phyloP scores from a whole-genome alignment of 371 early-diverging fungal genomes.

The Rhizomucor pusillus region DNA sequence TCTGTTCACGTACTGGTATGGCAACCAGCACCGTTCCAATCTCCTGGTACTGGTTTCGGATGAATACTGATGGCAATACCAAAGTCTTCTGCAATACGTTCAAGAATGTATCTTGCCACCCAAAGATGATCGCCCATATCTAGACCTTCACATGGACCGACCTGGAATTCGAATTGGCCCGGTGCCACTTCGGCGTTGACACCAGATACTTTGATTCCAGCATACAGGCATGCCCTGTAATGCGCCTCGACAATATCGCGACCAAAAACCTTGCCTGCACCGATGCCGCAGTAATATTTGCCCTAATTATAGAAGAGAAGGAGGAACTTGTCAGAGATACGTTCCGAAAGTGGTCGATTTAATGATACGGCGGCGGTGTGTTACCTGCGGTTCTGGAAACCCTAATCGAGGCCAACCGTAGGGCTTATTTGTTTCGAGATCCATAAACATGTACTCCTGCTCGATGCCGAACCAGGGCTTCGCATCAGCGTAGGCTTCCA shows the following conservation, averaged over 20 bases:
- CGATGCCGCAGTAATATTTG: constrained; percentile 61
- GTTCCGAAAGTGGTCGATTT: background rate
- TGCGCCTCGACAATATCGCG: constrained; percentile 63
- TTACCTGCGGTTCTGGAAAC: constrained; percentile 59
- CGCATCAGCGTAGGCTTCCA: constrained; percentile 39
- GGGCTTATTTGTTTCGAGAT: constrained; percentile 47
- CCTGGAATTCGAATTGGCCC: constrained; percentile 61
- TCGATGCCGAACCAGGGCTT: constrained; percentile 66
- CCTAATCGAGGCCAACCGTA: constrained; percentile 62
- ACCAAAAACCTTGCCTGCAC: constrained; percentile 50
- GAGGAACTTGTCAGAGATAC: too few relatives aligned
- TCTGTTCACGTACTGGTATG: constrained; percentile 30
- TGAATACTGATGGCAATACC: constrained; percentile 51
- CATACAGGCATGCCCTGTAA: constrained; percentile 58
- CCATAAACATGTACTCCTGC: constrained; percentile 59
- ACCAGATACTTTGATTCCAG: constrained; percentile 56
- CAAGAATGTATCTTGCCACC: constrained; percentile 55
- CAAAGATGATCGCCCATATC: constrained; percentile 57
- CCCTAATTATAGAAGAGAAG: constrained; percentile 22
- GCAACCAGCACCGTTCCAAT: constrained; percentile 54
- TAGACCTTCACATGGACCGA: constrained; percentile 62
- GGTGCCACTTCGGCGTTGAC: constrained; percentile 61
- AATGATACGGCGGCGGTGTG: constrained; percentile 11
- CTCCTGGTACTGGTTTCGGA: constrained; percentile 54
- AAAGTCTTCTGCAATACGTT: constrained; percentile 63